A percentile compares a stretch with the other conserved stretches of the same genome.
Conservation (phyloP, 2,329 filamentous ascomycete genomes). For the Penicillium sp. region DNA sequence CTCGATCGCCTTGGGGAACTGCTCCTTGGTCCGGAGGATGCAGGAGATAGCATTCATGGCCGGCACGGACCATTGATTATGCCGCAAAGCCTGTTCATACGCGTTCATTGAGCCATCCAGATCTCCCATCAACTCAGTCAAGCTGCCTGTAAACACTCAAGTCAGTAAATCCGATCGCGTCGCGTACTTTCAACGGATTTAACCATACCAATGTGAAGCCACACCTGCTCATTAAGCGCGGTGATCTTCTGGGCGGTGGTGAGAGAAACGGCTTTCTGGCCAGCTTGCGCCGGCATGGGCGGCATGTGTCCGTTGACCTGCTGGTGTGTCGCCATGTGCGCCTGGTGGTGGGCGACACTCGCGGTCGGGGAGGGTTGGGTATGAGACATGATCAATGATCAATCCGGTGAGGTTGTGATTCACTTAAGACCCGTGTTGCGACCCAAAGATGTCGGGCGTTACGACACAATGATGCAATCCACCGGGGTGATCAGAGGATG, state of each 20-base stretch:
- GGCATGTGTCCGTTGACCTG: conserved; percentile 58
- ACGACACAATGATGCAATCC: conserved; percentile 37
- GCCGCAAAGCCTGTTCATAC: conserved; percentile 84
- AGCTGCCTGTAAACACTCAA: conserved; percentile 60
- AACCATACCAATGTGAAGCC: conserved; percentile 81
- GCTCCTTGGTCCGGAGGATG: conserved; percentile 86
- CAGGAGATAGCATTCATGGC: conserved; percentile 94
- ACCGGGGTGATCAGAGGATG: not conserved
- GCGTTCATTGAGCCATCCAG: conserved; percentile 84
- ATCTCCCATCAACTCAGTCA: conserved; percentile 85
- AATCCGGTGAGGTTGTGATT: conserved; percentile 8
- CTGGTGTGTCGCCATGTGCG: conserved; percentile 33
- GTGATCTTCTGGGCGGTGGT: conserved; percentile 73
- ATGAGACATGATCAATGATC: conserved; percentile 61
- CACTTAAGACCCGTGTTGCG: conserved; percentile 20
- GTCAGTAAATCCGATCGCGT: conserved; percentile 14
- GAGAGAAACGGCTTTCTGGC: conserved; percentile 59
- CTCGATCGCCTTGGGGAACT: conserved; percentile 91
- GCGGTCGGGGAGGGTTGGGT: conserved; percentile 80
- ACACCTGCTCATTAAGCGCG: conserved; percentile 80
- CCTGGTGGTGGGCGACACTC: conserved; percentile 66
- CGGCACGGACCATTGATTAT: conserved; percentile 83
- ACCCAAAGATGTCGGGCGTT: conserved; percentile 12
- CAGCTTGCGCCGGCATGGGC: conserved; percentile 47
- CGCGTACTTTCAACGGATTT: not conserved